These are phyloP conservation scores for Escovopsis sp. DNA, from an alignment of 2,329 filamentous ascomycete genomes.

Conservation along the genomic window DNA sequence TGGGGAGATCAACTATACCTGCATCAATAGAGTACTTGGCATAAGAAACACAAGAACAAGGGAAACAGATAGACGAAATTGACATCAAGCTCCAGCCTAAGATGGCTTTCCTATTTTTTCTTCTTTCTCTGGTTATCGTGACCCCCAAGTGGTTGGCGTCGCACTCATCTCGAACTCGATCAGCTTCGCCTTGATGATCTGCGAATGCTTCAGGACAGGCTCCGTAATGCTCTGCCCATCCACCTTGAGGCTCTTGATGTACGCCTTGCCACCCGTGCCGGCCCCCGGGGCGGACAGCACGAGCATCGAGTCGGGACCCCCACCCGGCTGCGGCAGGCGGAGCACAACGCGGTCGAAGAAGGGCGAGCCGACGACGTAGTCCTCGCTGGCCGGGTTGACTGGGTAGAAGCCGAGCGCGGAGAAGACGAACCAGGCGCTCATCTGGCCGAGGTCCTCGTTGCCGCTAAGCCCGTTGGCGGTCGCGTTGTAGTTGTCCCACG, in stretches of 20 bases:
- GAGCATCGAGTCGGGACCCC: constrained; percentile 11
- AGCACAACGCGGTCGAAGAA: constrained; percentile 30
- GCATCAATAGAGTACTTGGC: no score
- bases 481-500: constrained; percentile 24
- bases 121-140: neutral
- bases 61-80: neutral
- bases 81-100: neutral
- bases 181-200: constrained; percentile 22
- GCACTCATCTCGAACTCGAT: constrained; percentile 31
- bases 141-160: constrained; percentile 14
- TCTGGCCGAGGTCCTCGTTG: constrained; percentile 33
- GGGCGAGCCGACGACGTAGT: constrained; percentile 29
- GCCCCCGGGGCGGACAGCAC: constrained; percentile 26
- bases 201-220: constrained; percentile 23
- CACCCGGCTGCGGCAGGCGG: constrained; percentile 17
- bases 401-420: constrained; percentile 32
- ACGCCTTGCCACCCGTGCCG: constrained; percentile 18
- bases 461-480: constrained; percentile 29
- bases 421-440: constrained; percentile 34
- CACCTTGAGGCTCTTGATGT: constrained; percentile 23
- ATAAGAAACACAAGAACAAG: no score
- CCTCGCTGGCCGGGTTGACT: constrained; percentile 26
- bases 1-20: neutral
- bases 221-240: constrained; percentile 20
- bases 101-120: neutral